phyloP scores from a whole-genome alignment of 345 rosid genomes.

The Eucalyptus pumila region DNA sequence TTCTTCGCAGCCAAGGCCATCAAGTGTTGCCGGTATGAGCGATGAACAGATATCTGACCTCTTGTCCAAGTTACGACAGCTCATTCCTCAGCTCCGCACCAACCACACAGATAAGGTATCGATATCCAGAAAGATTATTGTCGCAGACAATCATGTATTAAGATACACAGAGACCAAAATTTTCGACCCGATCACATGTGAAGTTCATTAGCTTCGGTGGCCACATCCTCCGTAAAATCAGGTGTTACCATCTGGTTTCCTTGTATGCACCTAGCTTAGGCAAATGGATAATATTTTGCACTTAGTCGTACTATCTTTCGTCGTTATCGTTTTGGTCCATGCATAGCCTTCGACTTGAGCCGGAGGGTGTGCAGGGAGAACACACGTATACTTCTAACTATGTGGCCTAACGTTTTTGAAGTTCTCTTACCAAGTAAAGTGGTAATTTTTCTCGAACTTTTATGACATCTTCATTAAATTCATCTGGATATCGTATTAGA shows the following conservation, averaged over 20 bases:
- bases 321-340: not conserved
- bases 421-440: not conserved
- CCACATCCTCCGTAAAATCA: not conserved
- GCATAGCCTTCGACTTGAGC: not conserved
- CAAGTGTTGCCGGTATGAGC: not conserved
- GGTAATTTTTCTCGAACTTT: not conserved
- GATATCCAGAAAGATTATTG: not conserved
- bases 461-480: not conserved
- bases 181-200: not conserved
- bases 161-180: not conserved
- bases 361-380: not conserved
- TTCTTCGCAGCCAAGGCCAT: not conserved
- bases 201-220: not conserved
- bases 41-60: not conserved
- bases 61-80: not conserved
- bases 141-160: not conserved
- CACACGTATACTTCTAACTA: not conserved
- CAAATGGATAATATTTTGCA: not conserved
- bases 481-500: not conserved
- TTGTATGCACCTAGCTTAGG: not conserved
- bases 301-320: not conserved
- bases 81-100: slow-evolving; percentile 1
- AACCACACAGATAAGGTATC: not conserved
- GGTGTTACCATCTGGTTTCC: not conserved
- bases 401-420: not conserved